Conservation (phyloP, 208 protist genomes). For the Lotmaria passim region DNA sequence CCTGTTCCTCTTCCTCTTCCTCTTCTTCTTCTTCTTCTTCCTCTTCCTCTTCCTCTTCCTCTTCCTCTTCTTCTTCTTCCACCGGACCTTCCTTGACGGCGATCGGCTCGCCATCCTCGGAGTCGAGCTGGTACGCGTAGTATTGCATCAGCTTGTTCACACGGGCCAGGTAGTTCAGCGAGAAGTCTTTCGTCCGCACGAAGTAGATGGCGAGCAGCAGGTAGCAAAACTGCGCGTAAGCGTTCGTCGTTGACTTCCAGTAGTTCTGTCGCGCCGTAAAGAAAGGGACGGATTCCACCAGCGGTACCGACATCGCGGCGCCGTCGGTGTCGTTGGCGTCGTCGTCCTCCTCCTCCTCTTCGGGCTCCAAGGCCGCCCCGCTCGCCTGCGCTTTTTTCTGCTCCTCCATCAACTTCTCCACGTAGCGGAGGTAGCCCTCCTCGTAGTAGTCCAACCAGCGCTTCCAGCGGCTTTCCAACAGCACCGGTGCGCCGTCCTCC, state of each 20-base stretch:
- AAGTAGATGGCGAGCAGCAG: constrained; percentile 50
- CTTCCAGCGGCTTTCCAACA: constrained; percentile 31
- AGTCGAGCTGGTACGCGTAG: constrained; percentile 37
- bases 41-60: constrained; percentile 2
- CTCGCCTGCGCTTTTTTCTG: neutral
- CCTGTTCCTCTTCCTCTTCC: neutral
- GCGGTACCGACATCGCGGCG: neutral
- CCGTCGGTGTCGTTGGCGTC: neutral
- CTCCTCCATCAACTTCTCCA: constrained; percentile 20
- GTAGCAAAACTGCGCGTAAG: constrained; percentile 50
- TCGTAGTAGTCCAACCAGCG: constrained; percentile 36
- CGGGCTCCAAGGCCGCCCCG: neutral
- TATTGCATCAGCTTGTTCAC: constrained; percentile 50
- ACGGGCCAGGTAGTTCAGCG: constrained; percentile 53
- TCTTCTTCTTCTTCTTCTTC: constrained; percentile 1
- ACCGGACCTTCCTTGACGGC: constrained; percentile 14
- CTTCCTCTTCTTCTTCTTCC: constrained; percentile 1
- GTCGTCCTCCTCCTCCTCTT: constrained; percentile 3
- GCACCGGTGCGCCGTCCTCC: constrained; percentile 34
- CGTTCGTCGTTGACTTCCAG: constrained; percentile 33
- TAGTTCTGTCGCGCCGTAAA: constrained; percentile 25
- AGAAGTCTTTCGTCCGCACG: constrained; percentile 41
- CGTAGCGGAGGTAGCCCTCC: constrained; percentile 32
- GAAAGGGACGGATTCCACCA: constrained; percentile 15
- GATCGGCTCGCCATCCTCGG: constrained; percentile 26